phyloP scores from a whole-genome alignment of 176 grass and related monocot species.

The Lolium perenne region DNA sequence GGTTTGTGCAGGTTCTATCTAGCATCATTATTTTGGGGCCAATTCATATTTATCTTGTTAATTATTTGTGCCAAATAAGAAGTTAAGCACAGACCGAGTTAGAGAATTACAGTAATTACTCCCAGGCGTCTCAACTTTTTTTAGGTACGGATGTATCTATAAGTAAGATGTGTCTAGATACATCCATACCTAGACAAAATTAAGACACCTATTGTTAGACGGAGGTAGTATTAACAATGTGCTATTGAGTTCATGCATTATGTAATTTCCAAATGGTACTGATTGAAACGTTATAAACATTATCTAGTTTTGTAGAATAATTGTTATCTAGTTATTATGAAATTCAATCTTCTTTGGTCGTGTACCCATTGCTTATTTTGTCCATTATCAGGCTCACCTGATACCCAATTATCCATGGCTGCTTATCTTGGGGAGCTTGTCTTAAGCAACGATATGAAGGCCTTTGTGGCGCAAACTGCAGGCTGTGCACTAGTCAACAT shows the following conservation, averaged over 20 bases:
- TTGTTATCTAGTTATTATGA: neutral
- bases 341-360: constrained; percentile 17
- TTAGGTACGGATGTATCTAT: too few species aligned
- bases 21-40: neutral
- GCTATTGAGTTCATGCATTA: neutral
- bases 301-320: neutral
- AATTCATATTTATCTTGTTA: neutral
- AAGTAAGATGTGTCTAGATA: too few species aligned
- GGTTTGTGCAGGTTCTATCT: neutral
- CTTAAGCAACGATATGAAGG: constrained; percentile 91
- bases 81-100: neutral
- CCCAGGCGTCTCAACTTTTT: too few species aligned
- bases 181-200: too few species aligned
- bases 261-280: neutral
- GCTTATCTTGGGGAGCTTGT: constrained; percentile 90
- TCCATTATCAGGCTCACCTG: constrained; percentile 68
- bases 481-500: constrained; percentile 77
- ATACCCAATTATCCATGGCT: constrained; percentile 85
- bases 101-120: too few species aligned
- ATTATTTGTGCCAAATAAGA: neutral
- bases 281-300: neutral
- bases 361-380: constrained; percentile 16
- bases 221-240: neutral
- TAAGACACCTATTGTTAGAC: too few species aligned
- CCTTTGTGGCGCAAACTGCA: constrained; percentile 82